Conservation (phyloP, 768 basidiomycete genomes). For the Lactarius psammicola region DNA sequence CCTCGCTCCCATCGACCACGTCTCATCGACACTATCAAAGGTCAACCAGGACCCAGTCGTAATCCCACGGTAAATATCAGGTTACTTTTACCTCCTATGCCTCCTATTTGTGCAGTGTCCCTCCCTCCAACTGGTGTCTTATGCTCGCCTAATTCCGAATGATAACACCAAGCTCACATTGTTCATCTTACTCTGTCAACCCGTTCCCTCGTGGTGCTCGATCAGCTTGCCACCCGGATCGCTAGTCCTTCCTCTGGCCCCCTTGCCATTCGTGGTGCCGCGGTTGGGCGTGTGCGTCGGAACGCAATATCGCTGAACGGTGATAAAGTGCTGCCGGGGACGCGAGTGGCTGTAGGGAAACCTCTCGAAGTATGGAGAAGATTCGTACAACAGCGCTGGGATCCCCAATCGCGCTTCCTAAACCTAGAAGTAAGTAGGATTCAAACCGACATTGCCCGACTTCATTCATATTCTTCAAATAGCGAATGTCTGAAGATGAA, state of each 20-base stretch:
- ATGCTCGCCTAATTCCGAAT: conserved; percentile 31
- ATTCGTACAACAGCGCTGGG: conserved; percentile 71
- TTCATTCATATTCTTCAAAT: conserved; percentile 24
- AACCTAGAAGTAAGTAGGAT: conserved; percentile 72
- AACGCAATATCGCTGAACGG: conserved; percentile 46
- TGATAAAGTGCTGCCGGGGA: conserved; percentile 24
- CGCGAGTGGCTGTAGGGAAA: conserved; percentile 36
- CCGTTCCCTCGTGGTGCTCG: conserved; percentile 35
- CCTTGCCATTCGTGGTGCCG: conserved; percentile 65
- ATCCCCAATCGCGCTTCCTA: conserved; percentile 63
- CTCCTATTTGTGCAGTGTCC: conserved; percentile 27
- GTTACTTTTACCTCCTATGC: conserved; percentile 35
- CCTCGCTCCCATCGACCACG: conserved; percentile 59
- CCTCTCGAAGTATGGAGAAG: conserved; percentile 70
- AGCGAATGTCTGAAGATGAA: conserved; percentile 81
- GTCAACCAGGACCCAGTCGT: conserved; percentile 47
- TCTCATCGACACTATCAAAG: conserved; percentile 57
- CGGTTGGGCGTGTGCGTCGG: conserved; percentile 58
- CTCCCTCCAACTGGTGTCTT: conserved; percentile 28
- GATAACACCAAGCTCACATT: conserved; percentile 41
- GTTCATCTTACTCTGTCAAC: conserved; percentile 41
- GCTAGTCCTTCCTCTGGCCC: conserved; percentile 43
- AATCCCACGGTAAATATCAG: conserved; percentile 67
- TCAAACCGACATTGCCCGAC: background rate
- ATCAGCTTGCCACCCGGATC: conserved; percentile 45